Percentiles rank a stretch among this genome's conserved stretches.
These are phyloP conservation scores for Phytophthora megakarya DNA, from an alignment of 352 stramenopile species.

Conservation along the genomic window DNA sequence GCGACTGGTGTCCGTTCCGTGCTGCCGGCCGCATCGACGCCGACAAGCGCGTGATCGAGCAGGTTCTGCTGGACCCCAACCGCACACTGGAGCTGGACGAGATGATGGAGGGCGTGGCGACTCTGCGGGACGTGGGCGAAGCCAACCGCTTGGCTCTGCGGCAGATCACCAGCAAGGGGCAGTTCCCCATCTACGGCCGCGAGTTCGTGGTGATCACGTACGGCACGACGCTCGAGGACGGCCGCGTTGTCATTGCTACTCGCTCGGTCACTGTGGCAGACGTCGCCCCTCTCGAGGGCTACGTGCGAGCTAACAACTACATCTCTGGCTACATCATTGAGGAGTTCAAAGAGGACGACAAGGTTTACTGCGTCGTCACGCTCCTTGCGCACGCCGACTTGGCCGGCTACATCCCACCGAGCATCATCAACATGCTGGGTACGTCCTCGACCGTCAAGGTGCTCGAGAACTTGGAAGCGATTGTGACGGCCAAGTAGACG, in stretches of 20 bases:
- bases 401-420: constrained; percentile 76
- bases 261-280: constrained; percentile 60
- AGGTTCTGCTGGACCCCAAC: constrained; percentile 61
- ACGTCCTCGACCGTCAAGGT: constrained; percentile 86
- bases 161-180: constrained; percentile 77
- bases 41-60: constrained; percentile 59
- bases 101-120: constrained; percentile 73
- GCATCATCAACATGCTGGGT: constrained; percentile 85
- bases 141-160: constrained; percentile 64
- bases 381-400: constrained; percentile 80
- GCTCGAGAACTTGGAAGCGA: constrained; percentile 66
- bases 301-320: constrained; percentile 70
- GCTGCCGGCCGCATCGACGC: constrained; percentile 58
- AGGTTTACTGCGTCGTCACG: constrained; percentile 70
- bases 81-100: constrained; percentile 78
- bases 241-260: constrained; percentile 64
- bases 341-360: constrained; percentile 50
- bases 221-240: constrained; percentile 55
- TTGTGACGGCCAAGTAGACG: constrained; percentile 44
- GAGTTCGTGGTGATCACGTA: constrained; percentile 80
- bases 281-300: constrained; percentile 52
- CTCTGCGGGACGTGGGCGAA: constrained; percentile 59
- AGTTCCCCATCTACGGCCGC: constrained; percentile 76
- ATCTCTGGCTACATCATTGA: constrained; percentile 84
- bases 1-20: constrained; percentile 75